These are phyloP conservation scores for Graphiopsis chlorocephala DNA, from an alignment of 2,329 filamentous ascomycete species.

Conservation along the genomic window DNA sequence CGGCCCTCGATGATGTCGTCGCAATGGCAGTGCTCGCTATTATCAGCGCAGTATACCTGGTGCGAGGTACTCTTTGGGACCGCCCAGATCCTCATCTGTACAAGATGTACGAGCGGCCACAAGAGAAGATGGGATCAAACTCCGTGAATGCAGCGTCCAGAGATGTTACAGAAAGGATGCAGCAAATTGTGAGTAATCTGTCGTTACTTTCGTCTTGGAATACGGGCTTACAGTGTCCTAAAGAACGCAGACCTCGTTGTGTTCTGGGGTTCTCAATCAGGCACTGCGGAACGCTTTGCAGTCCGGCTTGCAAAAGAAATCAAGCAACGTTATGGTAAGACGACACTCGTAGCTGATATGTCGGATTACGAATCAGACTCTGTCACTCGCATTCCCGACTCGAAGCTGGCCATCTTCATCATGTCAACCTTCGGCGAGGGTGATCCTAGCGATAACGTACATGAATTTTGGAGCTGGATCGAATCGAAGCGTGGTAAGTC, in stretches of 20 bases:
- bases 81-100: constrained; percentile 50
- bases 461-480: constrained; percentile 40
- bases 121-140: constrained; percentile 36
- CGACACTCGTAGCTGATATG: constrained; percentile 44
- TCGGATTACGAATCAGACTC: constrained; percentile 44
- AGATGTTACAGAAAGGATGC: constrained; percentile 46
- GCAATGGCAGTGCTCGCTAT: constrained; percentile 20
- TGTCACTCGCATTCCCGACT: constrained; percentile 17
- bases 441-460: constrained; percentile 46
- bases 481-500: constrained; percentile 15
- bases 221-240: not conserved
- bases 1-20: constrained; percentile 19
- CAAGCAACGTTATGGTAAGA: constrained; percentile 40
- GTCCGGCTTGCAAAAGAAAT: constrained; percentile 42
- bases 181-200: constrained; percentile 31
- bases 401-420: constrained; percentile 28
- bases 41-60: constrained; percentile 18
- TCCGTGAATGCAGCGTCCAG: constrained; percentile 31
- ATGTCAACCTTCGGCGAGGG: constrained; percentile 33
- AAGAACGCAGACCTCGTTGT: constrained; percentile 36
- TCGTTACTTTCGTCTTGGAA: not conserved
- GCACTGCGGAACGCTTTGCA: constrained; percentile 46
- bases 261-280: constrained; percentile 52
- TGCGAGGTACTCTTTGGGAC: constrained; percentile 39
- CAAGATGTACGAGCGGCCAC: constrained; percentile 51